These are phyloP conservation scores for Thalassiosira livingstoniorum DNA, from an alignment of 352 stramenopile genomes.

Conservation along the genomic window DNA sequence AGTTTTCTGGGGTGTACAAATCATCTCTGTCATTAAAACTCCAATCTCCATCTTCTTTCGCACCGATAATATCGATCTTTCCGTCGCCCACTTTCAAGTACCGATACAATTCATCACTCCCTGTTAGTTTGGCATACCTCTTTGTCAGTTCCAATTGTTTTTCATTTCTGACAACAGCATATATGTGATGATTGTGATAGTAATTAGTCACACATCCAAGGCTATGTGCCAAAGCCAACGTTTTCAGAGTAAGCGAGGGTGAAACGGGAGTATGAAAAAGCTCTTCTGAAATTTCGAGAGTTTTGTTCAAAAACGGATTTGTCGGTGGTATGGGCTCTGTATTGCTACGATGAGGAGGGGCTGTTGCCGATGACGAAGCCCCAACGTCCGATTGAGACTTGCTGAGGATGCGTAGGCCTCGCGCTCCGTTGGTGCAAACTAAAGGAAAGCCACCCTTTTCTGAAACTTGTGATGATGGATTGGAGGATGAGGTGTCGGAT, in stretches of 20 bases:
- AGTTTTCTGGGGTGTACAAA: slow-evolving; percentile 26
- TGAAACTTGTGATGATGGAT: neutral
- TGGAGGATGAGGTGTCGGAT: neutral
- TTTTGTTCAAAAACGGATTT: slow-evolving; percentile 29
- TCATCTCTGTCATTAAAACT: slow-evolving; percentile 13
- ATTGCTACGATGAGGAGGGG: slow-evolving; percentile 17
- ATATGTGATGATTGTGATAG: slow-evolving; percentile 75
- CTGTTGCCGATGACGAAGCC: neutral
- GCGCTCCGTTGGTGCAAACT: slow-evolving; percentile 75
- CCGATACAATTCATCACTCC: slow-evolving; percentile 37
- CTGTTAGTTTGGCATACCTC: slow-evolving; percentile 68
- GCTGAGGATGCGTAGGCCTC: slow-evolving; percentile 44
- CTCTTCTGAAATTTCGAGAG: slow-evolving; percentile 42
- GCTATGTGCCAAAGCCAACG: slow-evolving; percentile 57
- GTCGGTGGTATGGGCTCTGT: slow-evolving; percentile 12
- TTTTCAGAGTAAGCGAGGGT: slow-evolving; percentile 28
- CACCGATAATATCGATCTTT: no score
- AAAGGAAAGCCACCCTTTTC: slow-evolving; percentile 42
- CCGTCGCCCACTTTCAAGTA: slow-evolving; percentile 23
- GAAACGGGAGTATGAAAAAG: slow-evolving; percentile 63
- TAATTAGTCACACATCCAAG: slow-evolving; percentile 69
- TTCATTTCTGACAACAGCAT: slow-evolving; percentile 54
- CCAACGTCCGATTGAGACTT: slow-evolving; percentile 30
- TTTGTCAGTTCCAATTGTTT: slow-evolving; percentile 57
- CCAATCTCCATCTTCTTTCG: slow-evolving; percentile 4